Conservation (phyloP, 2,329 filamentous ascomycete genomes). For the Aspergillus costaricaensis region DNA sequence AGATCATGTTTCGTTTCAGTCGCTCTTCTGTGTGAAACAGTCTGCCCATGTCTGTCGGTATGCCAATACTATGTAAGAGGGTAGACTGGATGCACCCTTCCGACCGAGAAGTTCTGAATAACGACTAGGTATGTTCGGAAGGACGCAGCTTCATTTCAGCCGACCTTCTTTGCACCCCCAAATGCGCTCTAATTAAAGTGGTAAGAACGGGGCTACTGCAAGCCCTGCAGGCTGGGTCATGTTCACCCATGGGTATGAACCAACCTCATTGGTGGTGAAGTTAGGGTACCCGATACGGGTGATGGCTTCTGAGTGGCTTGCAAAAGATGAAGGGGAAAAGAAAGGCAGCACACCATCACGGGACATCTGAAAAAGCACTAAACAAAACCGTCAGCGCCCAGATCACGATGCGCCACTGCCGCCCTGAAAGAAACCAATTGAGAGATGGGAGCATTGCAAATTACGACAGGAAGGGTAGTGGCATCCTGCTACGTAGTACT, state of each 20-base stretch:
- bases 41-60: too few relatives aligned
- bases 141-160: not conserved
- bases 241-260: not conserved
- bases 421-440: not conserved
- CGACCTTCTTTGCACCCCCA: not conserved
- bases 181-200: not conserved
- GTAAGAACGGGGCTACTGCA: not conserved
- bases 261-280: not conserved
- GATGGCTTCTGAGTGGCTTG: not conserved
- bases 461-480: not conserved
- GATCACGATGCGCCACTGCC: constrained; percentile 2
- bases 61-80: too few relatives aligned
- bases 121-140: not conserved
- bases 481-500: not conserved
- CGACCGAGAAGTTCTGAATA: too few relatives aligned
- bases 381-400: not conserved
- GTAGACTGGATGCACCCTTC: too few relatives aligned
- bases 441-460: not conserved
- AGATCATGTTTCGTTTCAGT: too few relatives aligned
- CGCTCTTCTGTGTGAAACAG: too few relatives aligned
- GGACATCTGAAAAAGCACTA: not conserved
- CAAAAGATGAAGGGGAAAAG: too few relatives aligned
- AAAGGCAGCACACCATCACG: not conserved
- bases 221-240: not conserved
- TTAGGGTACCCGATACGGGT: not conserved